These are phyloP conservation scores for Leccinum aurantiacum DNA, from an alignment of 768 basidiomycete genomes.

Conservation along the genomic window DNA sequence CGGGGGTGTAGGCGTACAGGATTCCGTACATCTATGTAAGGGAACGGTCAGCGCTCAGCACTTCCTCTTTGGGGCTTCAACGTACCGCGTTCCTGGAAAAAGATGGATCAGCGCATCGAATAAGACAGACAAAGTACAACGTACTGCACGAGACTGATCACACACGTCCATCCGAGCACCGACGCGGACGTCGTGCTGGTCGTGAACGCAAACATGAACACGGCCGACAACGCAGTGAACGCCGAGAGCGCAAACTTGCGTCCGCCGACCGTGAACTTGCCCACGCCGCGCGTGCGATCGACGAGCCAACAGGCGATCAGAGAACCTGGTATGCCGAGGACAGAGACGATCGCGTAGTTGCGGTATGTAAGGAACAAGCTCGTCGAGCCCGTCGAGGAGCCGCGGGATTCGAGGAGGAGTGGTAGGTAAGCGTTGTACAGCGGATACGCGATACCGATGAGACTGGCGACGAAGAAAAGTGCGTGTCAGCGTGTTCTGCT, in stretches of 20 bases:
- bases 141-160: constrained; percentile 41
- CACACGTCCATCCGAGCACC: constrained; percentile 49
- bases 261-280: constrained; percentile 40
- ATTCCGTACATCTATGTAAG: constrained; percentile 49
- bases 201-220: constrained; percentile 55
- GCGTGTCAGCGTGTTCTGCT: background rate
- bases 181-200: constrained; percentile 41
- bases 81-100: constrained; percentile 37
- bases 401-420: constrained; percentile 42
- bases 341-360: constrained; percentile 50
- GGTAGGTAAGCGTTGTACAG: constrained; percentile 54
- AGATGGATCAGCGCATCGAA: background rate
- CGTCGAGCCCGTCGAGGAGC: constrained; percentile 24
- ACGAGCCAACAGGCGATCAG: constrained; percentile 46
- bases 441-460: constrained; percentile 55
- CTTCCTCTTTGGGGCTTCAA: too few relatives aligned
- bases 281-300: constrained; percentile 39
- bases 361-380: constrained; percentile 39
- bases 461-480: background rate
- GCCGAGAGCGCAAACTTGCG: constrained; percentile 47
- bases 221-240: constrained; percentile 43
- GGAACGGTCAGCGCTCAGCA: background rate
- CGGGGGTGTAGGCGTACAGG: constrained; percentile 58
- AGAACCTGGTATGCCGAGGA: constrained; percentile 48
- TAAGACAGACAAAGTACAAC: constrained; percentile 11